Evolutionary conservation across 345 rosid species (phyloP).

Genomic region (Cochlearia excelsa): DNA sequence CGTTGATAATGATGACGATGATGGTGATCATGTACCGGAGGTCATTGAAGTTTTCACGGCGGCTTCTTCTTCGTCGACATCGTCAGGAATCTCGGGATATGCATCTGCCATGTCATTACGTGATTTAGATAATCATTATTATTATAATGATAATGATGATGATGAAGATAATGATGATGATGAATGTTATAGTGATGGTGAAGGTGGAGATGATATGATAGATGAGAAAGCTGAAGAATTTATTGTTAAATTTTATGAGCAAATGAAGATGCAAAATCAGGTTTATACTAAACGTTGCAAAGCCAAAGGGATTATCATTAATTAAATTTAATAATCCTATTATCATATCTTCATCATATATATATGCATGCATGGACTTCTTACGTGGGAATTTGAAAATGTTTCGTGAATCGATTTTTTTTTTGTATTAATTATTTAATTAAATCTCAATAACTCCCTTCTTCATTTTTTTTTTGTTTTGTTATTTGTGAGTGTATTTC

Average conservation of each 20-base stretch:
- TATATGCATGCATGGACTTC: neutral
- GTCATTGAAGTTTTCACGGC: slow-evolving; percentile 31
- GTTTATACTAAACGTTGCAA: slow-evolving; percentile 29
- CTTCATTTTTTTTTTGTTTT: slow-evolving; percentile 11
- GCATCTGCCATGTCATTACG: slow-evolving; percentile 48
- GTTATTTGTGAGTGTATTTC: slow-evolving; percentile 22
- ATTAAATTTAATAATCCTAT: neutral
- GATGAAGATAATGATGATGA: slow-evolving; percentile 24
- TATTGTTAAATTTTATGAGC: slow-evolving; percentile 45
- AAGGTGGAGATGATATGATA: slow-evolving; percentile 58
- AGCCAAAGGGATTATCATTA: slow-evolving; percentile 19
- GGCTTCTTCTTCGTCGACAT: slow-evolving; percentile 28
- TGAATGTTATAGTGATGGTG: slow-evolving; percentile 22
- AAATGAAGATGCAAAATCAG: slow-evolving; percentile 51
- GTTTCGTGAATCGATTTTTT: slow-evolving; percentile 11
- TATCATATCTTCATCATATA: slow-evolving; percentile 14
- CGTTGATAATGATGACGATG: slow-evolving; percentile 1
- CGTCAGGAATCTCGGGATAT: slow-evolving; percentile 38
- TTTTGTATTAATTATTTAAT: neutral
- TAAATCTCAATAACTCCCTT: neutral
- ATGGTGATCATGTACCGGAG: slow-evolving; percentile 6
- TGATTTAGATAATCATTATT: slow-evolving; percentile 17
- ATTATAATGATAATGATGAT: slow-evolving; percentile 22
- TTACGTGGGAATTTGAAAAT: neutral
- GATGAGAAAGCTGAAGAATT: slow-evolving; percentile 74